These are phyloP conservation scores for Cyphellophora europaea DNA, from an alignment of 2,329 filamentous ascomycete genomes.

Conservation along the genomic window DNA sequence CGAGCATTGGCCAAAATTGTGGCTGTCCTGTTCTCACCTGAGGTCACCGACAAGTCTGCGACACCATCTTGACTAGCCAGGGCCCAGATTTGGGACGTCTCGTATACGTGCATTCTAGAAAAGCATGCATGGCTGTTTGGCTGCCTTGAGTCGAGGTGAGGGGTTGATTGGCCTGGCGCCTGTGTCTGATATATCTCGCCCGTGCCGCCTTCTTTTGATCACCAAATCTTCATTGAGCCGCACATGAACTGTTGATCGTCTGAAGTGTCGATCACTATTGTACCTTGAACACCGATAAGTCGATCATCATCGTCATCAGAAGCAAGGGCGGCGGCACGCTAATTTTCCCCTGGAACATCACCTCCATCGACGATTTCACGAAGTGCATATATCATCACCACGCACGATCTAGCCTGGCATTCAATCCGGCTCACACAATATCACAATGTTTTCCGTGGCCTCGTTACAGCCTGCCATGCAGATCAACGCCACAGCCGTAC, in stretches of 20 bases:
- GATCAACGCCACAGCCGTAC: not conserved
- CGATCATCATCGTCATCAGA: too few species aligned
- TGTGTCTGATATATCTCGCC: not conserved
- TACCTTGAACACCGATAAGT: too few species aligned
- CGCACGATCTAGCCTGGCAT: not conserved
- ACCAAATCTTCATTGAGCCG: not conserved
- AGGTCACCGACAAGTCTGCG: too few species aligned
- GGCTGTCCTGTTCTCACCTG: not conserved
- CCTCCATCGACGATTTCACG: not conserved
- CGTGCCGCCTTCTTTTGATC: not conserved
- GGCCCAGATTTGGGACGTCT: not conserved
- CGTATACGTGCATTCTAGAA: not conserved
- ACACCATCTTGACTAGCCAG: not conserved
- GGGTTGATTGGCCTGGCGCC: not conserved
- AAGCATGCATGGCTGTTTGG: not conserved
- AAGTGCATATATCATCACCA: not conserved
- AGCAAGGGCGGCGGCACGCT: too few species aligned
- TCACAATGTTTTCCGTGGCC: not conserved
- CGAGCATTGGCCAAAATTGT: not conserved
- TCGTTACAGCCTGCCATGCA: not conserved
- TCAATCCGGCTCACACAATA: not conserved
- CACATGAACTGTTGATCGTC: not conserved
- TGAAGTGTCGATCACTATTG: not conserved
- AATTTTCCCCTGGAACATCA: not conserved
- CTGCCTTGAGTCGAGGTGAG: not conserved